Conservation (phyloP, 345 rosid genomes). For the Gossypium anomalum region DNA sequence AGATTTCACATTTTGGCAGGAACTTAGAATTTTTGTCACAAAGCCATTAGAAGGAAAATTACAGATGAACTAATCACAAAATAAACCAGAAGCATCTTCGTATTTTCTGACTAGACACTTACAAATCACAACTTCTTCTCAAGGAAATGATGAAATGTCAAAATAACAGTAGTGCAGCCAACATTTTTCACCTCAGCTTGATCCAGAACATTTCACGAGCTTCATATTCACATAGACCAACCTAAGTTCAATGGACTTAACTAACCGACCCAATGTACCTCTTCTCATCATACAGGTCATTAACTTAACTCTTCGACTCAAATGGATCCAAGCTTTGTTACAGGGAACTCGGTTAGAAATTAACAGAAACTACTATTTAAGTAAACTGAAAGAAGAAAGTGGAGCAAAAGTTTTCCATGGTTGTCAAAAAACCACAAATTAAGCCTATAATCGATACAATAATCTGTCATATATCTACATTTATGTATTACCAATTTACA, state of each 20-base stretch:
- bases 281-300: neutral
- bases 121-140: neutral
- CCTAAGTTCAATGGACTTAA: neutral
- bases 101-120: neutral
- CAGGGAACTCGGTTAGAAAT: neutral
- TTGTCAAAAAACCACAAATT: neutral
- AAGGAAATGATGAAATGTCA: neutral
- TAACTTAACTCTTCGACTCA: neutral
- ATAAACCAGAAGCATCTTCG: neutral
- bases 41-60: constrained; percentile 3
- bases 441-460: neutral
- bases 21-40: neutral
- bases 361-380: neutral
- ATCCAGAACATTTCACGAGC: neutral
- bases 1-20: neutral
- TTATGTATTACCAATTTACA: neutral
- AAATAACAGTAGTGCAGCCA: neutral
- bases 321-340: neutral
- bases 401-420: neutral
- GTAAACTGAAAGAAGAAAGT: neutral
- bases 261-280: neutral
- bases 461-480: neutral
- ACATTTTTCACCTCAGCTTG: neutral
- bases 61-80: neutral
- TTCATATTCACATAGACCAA: neutral